Conservation (phyloP, 495 filamentous ascomycete species). For the Evernia prunastri region DNA sequence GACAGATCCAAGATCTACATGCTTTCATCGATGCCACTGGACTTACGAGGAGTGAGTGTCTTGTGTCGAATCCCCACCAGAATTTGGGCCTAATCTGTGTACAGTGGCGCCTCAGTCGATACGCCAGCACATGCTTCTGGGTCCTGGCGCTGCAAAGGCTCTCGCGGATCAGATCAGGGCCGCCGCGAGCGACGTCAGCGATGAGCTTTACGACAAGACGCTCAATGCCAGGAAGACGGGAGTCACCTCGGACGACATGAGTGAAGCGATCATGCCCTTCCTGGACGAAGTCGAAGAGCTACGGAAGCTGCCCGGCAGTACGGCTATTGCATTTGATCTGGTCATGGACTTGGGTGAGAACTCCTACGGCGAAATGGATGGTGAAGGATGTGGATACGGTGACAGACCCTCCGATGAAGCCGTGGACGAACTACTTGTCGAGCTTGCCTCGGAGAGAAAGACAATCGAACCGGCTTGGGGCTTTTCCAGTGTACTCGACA, state of each 20-base stretch:
- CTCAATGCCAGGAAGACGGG: neutral
- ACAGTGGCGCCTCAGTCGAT: constrained; percentile 1
- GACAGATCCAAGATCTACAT: constrained; percentile 2
- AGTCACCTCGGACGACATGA: constrained; percentile 9
- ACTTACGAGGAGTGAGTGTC: neutral
- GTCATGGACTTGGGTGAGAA: neutral
- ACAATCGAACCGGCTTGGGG: neutral
- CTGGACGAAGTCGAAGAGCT: neutral
- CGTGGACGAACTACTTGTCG: neutral
- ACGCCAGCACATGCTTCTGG: neutral
- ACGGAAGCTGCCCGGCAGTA: neutral
- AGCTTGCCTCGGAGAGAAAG: neutral
- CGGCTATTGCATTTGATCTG: constrained; percentile 4
- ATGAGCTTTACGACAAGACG: neutral
- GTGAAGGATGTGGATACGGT: neutral
- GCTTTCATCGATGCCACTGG: neutral
- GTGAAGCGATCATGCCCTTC: constrained; percentile 2
- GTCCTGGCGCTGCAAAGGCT: neutral
- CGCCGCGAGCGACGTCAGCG: neutral
- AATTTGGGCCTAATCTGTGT: neutral
- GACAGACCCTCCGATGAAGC: constrained; percentile 1
- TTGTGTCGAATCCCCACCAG: neutral
- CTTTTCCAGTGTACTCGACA: neutral
- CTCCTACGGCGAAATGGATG: neutral
- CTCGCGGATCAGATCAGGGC: neutral